A percentile compares a stretch with the other conserved stretches of the same genome.
Evolutionary conservation across 2,329 filamentous ascomycete species (phyloP).

Genomic region (Penicillium olsonii): DNA sequence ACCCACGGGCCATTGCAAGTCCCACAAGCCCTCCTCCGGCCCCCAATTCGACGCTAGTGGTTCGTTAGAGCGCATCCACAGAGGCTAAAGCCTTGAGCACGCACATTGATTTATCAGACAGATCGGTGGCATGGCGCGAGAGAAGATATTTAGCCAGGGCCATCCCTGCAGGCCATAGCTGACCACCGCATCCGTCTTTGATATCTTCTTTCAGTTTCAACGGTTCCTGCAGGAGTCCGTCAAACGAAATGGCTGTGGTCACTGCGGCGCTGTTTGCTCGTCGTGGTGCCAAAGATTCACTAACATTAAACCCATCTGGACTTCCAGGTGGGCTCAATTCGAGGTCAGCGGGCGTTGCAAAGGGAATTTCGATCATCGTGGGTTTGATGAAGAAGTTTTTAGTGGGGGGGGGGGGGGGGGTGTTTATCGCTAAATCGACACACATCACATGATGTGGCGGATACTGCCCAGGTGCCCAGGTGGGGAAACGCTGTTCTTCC

Average conservation of each 20-base stretch:
- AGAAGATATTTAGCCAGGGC: conserved; percentile 84
- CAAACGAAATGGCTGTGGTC: conserved; percentile 63
- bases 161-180: conserved; percentile 93
- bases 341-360: neutral
- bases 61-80: neutral
- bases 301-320: conserved; percentile 45
- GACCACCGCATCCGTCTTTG: conserved; percentile 83
- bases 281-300: conserved; percentile 58
- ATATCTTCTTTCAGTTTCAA: conserved; percentile 83
- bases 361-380: conserved; percentile 15
- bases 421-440: conserved; percentile 6
- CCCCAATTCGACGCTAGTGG: conserved; percentile 77
- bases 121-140: conserved; percentile 64
- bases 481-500: too few species aligned
- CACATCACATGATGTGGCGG: conserved; percentile 8
- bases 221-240: conserved; percentile 69
- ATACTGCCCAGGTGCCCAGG: too few species aligned
- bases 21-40: conserved; percentile 87
- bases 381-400: conserved; percentile 3
- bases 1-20: conserved; percentile 60
- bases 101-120: conserved; percentile 72
- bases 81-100: conserved; percentile 38
- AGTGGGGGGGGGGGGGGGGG: conserved; percentile 1
- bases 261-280: conserved; percentile 55
- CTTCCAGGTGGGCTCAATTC: conserved; percentile 23